Percentiles rank a stretch among this genome's conserved stretches.
Conservation (phyloP, 176 grass and related monocot species). For the Puya raimondii region DNA sequence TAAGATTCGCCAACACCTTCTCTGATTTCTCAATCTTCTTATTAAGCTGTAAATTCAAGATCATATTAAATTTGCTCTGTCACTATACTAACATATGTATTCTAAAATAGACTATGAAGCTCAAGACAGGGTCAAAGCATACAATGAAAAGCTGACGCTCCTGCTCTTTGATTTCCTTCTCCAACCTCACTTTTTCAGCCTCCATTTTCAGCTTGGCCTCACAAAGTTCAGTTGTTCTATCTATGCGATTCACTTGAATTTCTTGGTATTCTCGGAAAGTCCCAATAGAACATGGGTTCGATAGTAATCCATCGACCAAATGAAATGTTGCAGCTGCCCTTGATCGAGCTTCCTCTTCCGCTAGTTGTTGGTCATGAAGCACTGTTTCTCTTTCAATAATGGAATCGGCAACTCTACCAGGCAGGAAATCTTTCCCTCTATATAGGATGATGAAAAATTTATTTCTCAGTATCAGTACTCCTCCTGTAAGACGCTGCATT, state of each 20-base stretch:
- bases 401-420: slow-evolving; percentile 39
- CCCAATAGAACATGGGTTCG: slow-evolving; percentile 35
- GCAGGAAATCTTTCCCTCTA: slow-evolving; percentile 95
- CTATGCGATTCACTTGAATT: slow-evolving; percentile 37
- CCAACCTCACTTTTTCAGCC: slow-evolving; percentile 49
- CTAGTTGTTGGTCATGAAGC: slow-evolving; percentile 46
- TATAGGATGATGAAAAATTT: slow-evolving; percentile 86
- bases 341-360: slow-evolving; percentile 75
- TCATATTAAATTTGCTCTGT: slow-evolving; percentile 14
- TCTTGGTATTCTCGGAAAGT: slow-evolving; percentile 62
- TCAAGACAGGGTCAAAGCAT: slow-evolving; percentile 22
- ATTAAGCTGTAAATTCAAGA: slow-evolving; percentile 36
- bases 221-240: slow-evolving; percentile 21
- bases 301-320: slow-evolving; percentile 19
- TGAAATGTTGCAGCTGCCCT: slow-evolving; percentile 38
- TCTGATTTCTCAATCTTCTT: slow-evolving; percentile 82
- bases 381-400: slow-evolving; percentile 48
- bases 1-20: slow-evolving; percentile 45
- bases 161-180: slow-evolving; percentile 65
- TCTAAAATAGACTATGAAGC: background rate
- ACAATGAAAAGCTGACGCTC: slow-evolving; percentile 59
- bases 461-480: slow-evolving; percentile 92
- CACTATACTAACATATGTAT: background rate
- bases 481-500: slow-evolving; percentile 85
- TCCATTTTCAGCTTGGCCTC: slow-evolving; percentile 34